Evolutionary conservation across 2,329 filamentous ascomycete species (phyloP).

Genomic region (Aspergillus thermomutatus): DNA sequence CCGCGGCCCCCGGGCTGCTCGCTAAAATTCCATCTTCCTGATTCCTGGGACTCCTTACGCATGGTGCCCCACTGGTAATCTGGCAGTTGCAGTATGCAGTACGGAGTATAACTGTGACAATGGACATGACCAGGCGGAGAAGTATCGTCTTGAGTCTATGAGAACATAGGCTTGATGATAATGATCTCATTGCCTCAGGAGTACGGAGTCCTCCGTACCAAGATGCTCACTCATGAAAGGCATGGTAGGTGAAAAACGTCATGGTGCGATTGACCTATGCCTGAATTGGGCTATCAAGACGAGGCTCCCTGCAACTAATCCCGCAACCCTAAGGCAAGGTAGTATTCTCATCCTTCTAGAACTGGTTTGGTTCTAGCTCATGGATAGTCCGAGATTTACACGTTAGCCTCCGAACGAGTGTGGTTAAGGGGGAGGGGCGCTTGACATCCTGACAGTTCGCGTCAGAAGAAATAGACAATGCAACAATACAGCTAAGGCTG

Average conservation of each 20-base stretch:
- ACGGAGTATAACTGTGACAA: not conserved
- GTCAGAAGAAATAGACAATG: not conserved
- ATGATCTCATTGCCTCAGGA: too few relatives aligned
- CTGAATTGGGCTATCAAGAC: not conserved
- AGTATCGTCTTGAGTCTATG: not conserved
- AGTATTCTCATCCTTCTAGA: not conserved
- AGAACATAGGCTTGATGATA: not conserved
- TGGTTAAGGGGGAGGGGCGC: not conserved
- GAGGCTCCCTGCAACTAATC: not conserved
- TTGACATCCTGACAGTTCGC: not conserved
- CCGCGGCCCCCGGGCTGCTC: conserved; percentile 14
- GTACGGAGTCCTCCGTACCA: too few relatives aligned
- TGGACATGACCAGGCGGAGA: not conserved
- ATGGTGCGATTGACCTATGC: not conserved
- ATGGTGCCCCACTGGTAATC: conserved; percentile 3
- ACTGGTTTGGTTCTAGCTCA: not conserved
- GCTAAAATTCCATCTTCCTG: conserved; percentile 18
- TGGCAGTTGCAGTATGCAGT: not conserved
- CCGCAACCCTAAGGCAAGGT: not conserved
- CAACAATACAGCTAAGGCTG: not conserved
- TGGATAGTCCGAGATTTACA: not conserved
- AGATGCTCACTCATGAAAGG: too few relatives aligned
- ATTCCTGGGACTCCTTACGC: conserved; percentile 15
- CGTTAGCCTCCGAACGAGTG: not conserved
- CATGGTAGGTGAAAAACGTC: not conserved